Conservation (phyloP, 768 basidiomycete species). For the Boletus rex-veris region DNA sequence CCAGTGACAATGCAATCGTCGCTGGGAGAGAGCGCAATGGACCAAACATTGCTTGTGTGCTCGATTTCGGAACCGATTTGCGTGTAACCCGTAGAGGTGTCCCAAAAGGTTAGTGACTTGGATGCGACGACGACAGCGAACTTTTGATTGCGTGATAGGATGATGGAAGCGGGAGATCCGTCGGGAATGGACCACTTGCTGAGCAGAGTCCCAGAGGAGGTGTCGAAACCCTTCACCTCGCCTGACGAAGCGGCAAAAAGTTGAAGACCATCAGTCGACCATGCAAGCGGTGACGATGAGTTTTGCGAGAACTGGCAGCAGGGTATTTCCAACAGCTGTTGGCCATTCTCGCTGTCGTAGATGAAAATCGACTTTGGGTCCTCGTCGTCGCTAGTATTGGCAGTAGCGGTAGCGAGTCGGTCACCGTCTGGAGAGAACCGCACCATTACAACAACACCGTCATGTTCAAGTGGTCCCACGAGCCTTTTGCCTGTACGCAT, state of each 20-base stretch:
- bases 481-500: not conserved
- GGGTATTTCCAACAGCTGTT: not conserved
- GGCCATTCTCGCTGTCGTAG: not conserved
- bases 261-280: not conserved
- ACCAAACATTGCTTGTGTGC: not conserved
- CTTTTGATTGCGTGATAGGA: not conserved
- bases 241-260: not conserved
- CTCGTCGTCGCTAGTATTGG: not conserved
- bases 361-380: not conserved
- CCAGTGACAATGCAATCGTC: not conserved
- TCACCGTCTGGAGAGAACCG: conserved; percentile 1
- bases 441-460: not conserved
- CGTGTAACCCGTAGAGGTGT: not conserved
- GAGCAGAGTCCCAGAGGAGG: not conserved
- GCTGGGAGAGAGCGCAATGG: not conserved
- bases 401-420: not conserved
- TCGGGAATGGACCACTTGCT: not conserved
- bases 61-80: not conserved
- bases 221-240: not conserved
- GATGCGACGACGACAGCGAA: not conserved
- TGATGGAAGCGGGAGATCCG: not conserved
- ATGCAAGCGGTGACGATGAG: not conserved
- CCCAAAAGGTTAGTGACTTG: not conserved
- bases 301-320: not conserved
- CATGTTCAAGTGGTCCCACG: not conserved